phyloP scores from a whole-genome alignment of 208 protist genomes.

The Wallacemonas collosoma region DNA sequence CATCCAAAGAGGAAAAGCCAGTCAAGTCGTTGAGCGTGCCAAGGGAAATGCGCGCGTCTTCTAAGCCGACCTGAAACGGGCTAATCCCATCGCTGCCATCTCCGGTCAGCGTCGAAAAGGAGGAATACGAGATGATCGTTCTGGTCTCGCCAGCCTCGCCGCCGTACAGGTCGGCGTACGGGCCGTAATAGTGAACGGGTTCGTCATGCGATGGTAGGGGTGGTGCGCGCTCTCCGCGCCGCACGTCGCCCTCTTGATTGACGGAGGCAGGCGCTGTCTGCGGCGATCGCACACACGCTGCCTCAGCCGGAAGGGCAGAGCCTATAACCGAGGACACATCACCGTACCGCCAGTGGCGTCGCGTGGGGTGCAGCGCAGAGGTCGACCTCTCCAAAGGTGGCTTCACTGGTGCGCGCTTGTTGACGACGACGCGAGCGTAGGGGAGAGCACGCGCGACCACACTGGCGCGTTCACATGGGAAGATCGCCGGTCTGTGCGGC shows the following conservation, averaged over 20 bases:
- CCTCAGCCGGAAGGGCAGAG: neutral
- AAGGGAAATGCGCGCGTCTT: constrained; percentile 4
- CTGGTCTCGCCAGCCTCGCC: neutral
- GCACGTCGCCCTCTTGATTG: too few species aligned
- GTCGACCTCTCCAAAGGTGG: neutral
- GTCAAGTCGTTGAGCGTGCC: neutral
- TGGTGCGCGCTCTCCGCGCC: too few species aligned
- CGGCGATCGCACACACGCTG: too few species aligned
- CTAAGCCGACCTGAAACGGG: neutral
- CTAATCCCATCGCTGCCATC: constrained; percentile 2
- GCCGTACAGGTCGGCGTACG: neutral
- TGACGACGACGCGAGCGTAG: constrained; percentile 6
- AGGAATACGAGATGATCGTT: constrained; percentile 12
- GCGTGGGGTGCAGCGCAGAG: too few species aligned
- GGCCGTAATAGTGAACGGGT: constrained; percentile 5
- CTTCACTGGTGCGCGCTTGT: neutral
- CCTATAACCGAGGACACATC: neutral
- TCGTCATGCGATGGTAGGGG: too few species aligned
- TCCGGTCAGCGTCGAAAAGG: neutral
- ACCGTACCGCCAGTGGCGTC: neutral
- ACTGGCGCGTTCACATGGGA: constrained; percentile 2
- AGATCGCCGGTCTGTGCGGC: constrained; percentile 6
- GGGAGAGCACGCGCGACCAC: neutral
- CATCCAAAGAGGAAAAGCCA: neutral
- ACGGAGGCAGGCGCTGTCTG: too few species aligned